Evolutionary conservation across 768 basidiomycete genomes (phyloP).

Genomic region (Boletus tylopilopsis): DNA sequence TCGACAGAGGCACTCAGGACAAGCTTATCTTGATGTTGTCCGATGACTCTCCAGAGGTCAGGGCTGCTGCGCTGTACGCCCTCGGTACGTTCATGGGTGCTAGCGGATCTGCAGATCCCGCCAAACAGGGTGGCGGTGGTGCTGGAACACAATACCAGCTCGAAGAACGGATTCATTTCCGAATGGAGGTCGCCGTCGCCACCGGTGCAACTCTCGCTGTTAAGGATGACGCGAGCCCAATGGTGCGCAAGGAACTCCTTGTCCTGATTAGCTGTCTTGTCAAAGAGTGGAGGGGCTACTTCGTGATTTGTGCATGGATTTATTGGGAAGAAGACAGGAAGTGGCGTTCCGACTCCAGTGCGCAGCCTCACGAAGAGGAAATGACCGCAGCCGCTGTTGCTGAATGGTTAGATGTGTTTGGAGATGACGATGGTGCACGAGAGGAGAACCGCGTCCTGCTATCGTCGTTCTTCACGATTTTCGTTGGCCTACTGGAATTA

Average conservation of each 20-base stretch:
- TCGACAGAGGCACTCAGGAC: conserved; percentile 77
- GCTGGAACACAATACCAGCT: conserved; percentile 75
- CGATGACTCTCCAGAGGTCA: conserved; percentile 90
- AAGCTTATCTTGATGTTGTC: conserved; percentile 73
- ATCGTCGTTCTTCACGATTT: conserved; percentile 94
- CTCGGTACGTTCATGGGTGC: conserved; percentile 93
- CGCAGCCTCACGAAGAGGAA: conserved; percentile 58
- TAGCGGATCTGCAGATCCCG: conserved; percentile 65
- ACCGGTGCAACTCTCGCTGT: conserved; percentile 86
- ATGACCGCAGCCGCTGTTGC: conserved; percentile 65
- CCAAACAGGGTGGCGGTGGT: conserved; percentile 76
- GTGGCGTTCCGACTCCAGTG: conserved; percentile 43
- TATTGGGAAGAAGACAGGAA: conserved; percentile 90
- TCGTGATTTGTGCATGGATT: conserved; percentile 94
- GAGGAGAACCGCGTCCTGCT: conserved; percentile 80
- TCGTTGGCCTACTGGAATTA: conserved; percentile 81
- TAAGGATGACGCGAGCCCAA: conserved; percentile 92
- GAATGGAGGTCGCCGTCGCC: conserved; percentile 88
- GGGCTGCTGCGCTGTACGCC: conserved; percentile 87
- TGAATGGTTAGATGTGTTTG: conserved; percentile 75
- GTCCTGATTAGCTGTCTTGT: conserved; percentile 90
- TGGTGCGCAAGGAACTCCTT: conserved; percentile 93
- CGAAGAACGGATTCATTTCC: conserved; percentile 75
- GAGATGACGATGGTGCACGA: conserved; percentile 59
- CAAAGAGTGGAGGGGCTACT: conserved; percentile 95